Evolutionary conservation across 139 green algal species (phyloP), one percentile per base, ranked within the genome.

Genomic region (Chlorokybus atmophyticus): DNA sequence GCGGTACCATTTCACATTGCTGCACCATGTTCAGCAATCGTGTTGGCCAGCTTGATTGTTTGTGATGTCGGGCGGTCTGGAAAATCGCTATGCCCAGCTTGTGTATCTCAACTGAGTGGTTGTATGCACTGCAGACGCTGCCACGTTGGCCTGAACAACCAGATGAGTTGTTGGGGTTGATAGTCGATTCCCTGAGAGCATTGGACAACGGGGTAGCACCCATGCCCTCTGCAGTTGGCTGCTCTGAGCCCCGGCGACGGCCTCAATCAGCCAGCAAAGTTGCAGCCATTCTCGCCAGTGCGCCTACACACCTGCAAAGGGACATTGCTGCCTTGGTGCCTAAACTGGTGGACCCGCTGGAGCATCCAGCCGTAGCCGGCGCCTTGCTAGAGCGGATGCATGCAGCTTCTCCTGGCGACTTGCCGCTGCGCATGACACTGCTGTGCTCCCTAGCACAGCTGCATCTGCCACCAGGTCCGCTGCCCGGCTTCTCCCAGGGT

Each of bases 281-380:
- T n/a, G 32, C 50, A 24, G 38, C 54, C 24, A 29, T 81, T 21
- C 60, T 81, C 25, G 50, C 35, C 7, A 40, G 54, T 1, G 68
- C 74, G 29, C 76, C 76, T 4, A 31, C n/a, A 25, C 26, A 48
- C 8, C 64, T 76, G 56, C 70, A 74, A 52, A 44, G 57, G 23
- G 68, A 79, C 50, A 52, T 82, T 35, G 44, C 77, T 6, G 42
- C 66, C 51, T 52, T 81, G 29, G 63, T 81, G 57, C 76, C 76
- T 6, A 63, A 67, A 23, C 48, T 73, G 51, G 52, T 73, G 4
- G 52, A 67, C 32, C 19, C 21, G 23, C 8, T 4, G 14, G 62
- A 74, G 66, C 66, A 73, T 39, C 28, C 49, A 21, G 35, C 41
- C 26, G 62, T 55, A 23, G 32, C 32, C 19, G 27, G 29, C 6